Base-by-base conservation (phyloP, 2,329 filamentous ascomycete species). In the Alternaria triticimaculans region DNA sequence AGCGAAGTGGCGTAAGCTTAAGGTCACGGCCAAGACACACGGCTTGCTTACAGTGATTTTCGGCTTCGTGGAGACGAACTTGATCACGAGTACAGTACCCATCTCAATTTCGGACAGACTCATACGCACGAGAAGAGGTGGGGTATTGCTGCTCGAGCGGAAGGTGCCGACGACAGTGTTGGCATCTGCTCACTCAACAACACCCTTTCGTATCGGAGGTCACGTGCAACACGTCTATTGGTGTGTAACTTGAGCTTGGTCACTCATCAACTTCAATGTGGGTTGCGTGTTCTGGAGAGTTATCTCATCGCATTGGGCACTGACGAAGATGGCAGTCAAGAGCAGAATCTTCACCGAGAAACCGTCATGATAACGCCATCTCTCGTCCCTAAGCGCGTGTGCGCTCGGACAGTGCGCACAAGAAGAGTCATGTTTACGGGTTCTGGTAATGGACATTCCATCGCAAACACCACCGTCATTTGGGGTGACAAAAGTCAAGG, bases 11-110 rank as follows among this genome's bases (percentile, higher is more conserved):
- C 28, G 33, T 63, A 55, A 64, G 61, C 48, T 45, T 14, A 14
- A 46, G 33, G 44, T 48, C 54, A 61, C 23, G 23, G 54, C 64
- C 57, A 64, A 66, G 54, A 61, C 54, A 61, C 30, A 60, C 46
- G 45, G 61, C 61, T 55, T 64, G 56, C 50, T 64, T 60, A 64
- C 59, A 20, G 55, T 45, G 33, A 53, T 23, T 23, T 15, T 18
- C 33, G 21, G 26, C 25, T 12, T 43, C 4, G 11, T 20, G 9
- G 15, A 21, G 57, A 30, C 46, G 18, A 53, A 33, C 15, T 45
- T 25, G 6, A 28, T 44, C 28, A 46, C 44, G 41, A 60, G 51
- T 28, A 28, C 51, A 43, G 41, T 10, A 6, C 2, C 25, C 18
- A 51, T 23, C 11, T 59, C 6, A 6, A 1, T n/a, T 46, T 48